Evolutionary conservation across 148 eudicot genomes (phyloP).

Genomic region (Fagopyrum homotropicum): DNA sequence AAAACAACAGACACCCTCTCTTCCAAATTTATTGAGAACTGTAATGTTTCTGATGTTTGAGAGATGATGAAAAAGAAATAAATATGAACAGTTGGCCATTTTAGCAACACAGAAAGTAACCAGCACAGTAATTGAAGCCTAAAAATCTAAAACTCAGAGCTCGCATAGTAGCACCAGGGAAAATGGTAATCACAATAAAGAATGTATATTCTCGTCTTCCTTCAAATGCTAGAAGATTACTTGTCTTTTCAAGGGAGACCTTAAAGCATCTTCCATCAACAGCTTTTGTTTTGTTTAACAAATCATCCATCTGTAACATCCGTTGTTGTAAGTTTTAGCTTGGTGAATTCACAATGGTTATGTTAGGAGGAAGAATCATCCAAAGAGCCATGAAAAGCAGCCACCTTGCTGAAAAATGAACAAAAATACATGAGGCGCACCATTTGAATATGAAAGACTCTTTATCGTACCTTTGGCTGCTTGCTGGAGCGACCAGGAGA

Average conservation of each 20-base stretch:
- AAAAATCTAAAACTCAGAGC: not conserved
- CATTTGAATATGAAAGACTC: not conserved
- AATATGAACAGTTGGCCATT: no score
- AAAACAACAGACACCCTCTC: no score
- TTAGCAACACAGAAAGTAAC: no score
- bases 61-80: not conserved
- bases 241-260: not conserved
- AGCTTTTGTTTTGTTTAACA: not conserved
- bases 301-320: not conserved
- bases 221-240: not conserved
- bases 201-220: not conserved
- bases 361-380: slow-evolving; percentile 4
- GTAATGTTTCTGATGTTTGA: not conserved
- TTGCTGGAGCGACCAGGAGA: not conserved
- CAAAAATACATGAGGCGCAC: not conserved
- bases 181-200: not conserved
- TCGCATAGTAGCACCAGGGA: not conserved
- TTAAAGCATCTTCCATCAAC: not conserved
- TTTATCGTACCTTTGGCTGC: not conserved
- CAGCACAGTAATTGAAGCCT: not conserved
- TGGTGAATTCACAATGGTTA: not conserved
- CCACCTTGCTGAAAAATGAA: slow-evolving; percentile 4
- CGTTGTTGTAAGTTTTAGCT: not conserved
- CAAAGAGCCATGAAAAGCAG: slow-evolving; percentile 5
- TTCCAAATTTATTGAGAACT: no score